Conservation (phyloP, 129 eudicot species). For the Escallonia rubra region DNA sequence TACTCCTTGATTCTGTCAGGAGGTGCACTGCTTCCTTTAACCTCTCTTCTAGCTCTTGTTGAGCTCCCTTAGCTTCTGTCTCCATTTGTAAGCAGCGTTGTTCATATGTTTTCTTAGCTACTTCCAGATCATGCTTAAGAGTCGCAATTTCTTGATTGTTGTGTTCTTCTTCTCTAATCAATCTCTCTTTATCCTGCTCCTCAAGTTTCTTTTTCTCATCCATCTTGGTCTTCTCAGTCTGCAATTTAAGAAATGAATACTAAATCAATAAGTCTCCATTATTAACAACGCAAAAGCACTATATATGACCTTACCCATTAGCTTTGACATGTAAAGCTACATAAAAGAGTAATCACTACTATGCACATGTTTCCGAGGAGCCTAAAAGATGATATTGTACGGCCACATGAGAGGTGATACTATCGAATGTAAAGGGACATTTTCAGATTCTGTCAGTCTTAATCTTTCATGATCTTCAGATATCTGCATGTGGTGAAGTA, state of each 20-base stretch:
- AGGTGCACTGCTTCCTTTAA: conserved; percentile 39
- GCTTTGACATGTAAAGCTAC: too few species aligned
- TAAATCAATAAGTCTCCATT: not conserved
- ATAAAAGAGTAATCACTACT: too few species aligned
- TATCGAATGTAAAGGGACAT: too few species aligned
- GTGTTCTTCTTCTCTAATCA: conserved; percentile 36
- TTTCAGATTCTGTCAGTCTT: too few species aligned
- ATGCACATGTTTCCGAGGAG: too few species aligned
- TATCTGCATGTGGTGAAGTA: too few species aligned
- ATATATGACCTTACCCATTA: too few species aligned
- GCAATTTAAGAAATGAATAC: not conserved
- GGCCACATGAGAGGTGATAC: too few species aligned
- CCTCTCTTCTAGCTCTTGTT: conserved; percentile 45
- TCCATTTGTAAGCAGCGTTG: conserved; percentile 34
- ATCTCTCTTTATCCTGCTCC: conserved; percentile 34
- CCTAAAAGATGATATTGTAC: too few species aligned
- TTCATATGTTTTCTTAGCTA: conserved; percentile 38
- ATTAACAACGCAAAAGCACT: not conserved
- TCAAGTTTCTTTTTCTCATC: conserved; percentile 48
- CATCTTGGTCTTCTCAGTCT: conserved; percentile 42
- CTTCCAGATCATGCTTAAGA: conserved; percentile 52
- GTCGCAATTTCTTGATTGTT: conserved; percentile 31
- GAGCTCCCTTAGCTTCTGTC: conserved; percentile 41
- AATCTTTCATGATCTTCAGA: too few species aligned
- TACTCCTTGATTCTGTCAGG: conserved; percentile 44